Evolutionary conservation across 2,329 filamentous ascomycete species (phyloP), one percentile per base, ranked within the genome.

Genomic region (Xylariaceae sp.): DNA sequence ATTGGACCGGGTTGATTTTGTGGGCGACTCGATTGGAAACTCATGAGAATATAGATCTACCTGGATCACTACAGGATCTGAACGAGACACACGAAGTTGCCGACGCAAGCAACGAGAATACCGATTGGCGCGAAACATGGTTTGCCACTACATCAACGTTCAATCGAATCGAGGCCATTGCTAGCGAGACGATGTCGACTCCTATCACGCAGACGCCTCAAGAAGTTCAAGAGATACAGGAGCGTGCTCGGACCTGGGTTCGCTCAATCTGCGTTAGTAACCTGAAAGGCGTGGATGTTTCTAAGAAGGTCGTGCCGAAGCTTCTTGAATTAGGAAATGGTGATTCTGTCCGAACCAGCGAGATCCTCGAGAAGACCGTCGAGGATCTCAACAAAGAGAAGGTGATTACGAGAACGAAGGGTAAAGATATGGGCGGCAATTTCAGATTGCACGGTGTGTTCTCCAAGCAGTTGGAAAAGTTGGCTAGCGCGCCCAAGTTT

Each of bases 1-100:
- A 92, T 68, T 92, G 89, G 88, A 74, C 77, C 8, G 73, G 71
- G 3, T 72, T 92, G 4, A 80, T 92, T 51, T 77, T 80, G 42
- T 93, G 89, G 89, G 81, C 86, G 1, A 75, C 84, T 63, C 76
- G 79, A 18, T 81, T 83, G 3, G 73, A 78, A 23, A 74, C 74
- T 0, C 73, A 77, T 35, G 75, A 79, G 56, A 76, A 76, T 0
- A 67, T 80, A 39, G 70, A 77, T 18, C 76, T 87, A 1, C 84
- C 84, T 1, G 69, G 70, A 2, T 77, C 77, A 1, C 75, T 78
- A 50, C 66, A 72, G 10, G 70, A 71, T n/a, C 70, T 88, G 1
- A 72, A 80, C 2, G 65, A 75, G 11, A 68, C 73, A 4, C 82
- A 77, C 65, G 67, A 70, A 0, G 67, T 82, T 11, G 69, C 77